Evolutionary conservation across 78 protist genomes (phyloP), one percentile per base, ranked within the genome.

Genomic region (Monosiga brevicollis): DNA sequence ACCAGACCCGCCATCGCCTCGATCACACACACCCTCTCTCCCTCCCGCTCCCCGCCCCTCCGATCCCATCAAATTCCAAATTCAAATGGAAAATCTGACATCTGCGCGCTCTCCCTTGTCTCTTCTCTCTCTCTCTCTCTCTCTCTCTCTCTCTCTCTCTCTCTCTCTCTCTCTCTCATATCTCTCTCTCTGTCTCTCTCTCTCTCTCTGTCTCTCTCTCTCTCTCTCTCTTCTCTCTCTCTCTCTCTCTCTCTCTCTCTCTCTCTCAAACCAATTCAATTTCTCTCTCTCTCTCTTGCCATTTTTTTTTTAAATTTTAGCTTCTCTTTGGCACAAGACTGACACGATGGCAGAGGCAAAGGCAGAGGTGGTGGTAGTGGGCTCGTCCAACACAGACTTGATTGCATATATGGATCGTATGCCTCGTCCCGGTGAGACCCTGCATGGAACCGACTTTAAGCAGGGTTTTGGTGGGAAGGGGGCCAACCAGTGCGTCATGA

Each of bases 381-480:
- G 85, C 29, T 29, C 78, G 29, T 10, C 43, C 32, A 82, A 39
- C 34, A 35, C 36, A 32, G 90, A 87, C 42, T 54, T 73, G 40
- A 36, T 83, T 36, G 0, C 40, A n/a, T 76, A 83, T 40, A 83
- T 78, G 25, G 83, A 20, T 23, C 37, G 77, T 41, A 0, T 87
- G 23, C 84, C 90, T 22, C 20, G 76, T n/a, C 81, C 78, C 1
- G 90, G 90, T 15, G 84, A 87, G 36, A 87, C 90, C 15, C 29
- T 83, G 82, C 76, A 54, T 54, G 73, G 40, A 1, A 43, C 22
- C 42, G 20, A 1, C 23, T 84, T 77, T 70, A 32, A 43, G 62
- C 25, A 70, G 26, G 73, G 82, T 35, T 88, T 79, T 42, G 91
- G 91, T 37, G 91, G 91, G 42, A 88, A 88, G 72, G 88, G 91